Evolutionary conservation across 1,284 basidiomycete genomes (phyloP).

Genomic region (Vanrija sp.): DNA sequence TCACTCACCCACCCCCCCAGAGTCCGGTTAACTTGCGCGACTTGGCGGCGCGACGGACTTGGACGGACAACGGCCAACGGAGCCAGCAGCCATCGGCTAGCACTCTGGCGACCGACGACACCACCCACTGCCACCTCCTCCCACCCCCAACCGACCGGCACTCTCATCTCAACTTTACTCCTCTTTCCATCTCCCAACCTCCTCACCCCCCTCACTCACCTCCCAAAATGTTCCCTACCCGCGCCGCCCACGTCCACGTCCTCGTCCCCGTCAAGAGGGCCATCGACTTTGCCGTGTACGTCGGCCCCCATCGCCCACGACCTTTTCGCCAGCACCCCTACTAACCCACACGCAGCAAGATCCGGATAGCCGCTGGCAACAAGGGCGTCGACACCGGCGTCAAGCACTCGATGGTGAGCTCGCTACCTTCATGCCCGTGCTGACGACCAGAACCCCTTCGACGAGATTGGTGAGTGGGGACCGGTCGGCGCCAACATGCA

Average conservation of each 20-base stretch:
- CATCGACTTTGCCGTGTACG: constrained; percentile 48
- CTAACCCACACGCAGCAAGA: constrained; percentile 65
- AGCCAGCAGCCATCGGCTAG: neutral
- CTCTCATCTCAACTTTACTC: neutral
- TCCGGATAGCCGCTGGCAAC: constrained; percentile 85
- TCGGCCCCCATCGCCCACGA: neutral
- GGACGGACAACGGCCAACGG: neutral
- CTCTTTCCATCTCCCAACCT: no score
- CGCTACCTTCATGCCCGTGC: neutral
- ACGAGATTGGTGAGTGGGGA: constrained; percentile 76
- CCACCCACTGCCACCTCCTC: neutral
- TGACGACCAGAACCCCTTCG: constrained; percentile 79
- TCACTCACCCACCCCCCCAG: no score
- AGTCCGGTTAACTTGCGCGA: neutral
- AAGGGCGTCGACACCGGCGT: constrained; percentile 91
- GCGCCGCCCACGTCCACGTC: constrained; percentile 70
- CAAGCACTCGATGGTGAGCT: constrained; percentile 90
- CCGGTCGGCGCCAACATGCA: neutral
- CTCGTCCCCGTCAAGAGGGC: constrained; percentile 88
- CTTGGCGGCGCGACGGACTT: no score
- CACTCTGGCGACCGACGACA: no score
- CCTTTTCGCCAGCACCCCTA: neutral
- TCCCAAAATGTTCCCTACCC: constrained; percentile 65
- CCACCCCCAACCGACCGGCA: neutral
- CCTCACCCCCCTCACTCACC: neutral